phyloP scores from a whole-genome alignment of 2,329 filamentous ascomycete genomes.

The Fusarium papillatum region DNA sequence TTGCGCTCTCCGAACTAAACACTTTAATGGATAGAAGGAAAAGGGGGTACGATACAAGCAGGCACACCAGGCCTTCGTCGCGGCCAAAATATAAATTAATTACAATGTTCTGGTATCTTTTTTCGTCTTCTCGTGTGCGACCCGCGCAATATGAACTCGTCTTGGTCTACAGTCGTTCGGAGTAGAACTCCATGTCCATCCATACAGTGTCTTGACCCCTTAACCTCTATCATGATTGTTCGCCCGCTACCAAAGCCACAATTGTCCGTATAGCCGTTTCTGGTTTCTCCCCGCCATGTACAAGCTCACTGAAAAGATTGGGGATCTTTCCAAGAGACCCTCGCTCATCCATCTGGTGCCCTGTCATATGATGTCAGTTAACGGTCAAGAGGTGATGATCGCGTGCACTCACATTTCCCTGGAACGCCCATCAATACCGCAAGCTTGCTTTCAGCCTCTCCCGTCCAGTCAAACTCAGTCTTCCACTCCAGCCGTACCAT shows the following conservation, averaged over 20 bases:
- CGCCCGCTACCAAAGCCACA: constrained; percentile 70
- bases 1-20: no score
- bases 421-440: constrained; percentile 69
- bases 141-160: constrained; percentile 16
- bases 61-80: constrained; percentile 1
- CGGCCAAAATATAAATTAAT: constrained; percentile 36
- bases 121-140: constrained; percentile 8
- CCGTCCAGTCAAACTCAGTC: constrained; percentile 79
- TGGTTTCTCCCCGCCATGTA: constrained; percentile 67
- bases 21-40: constrained; percentile 38
- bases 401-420: constrained; percentile 69
- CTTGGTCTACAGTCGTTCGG: constrained; percentile 2
- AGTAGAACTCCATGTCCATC: background rate
- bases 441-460: constrained; percentile 74
- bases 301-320: constrained; percentile 70
- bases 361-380: constrained; percentile 52
- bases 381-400: background rate
- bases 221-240: constrained; percentile 40
- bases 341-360: constrained; percentile 71
- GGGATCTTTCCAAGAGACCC: constrained; percentile 71
- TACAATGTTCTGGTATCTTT: constrained; percentile 31
- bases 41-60: constrained; percentile 1
- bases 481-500: constrained; percentile 71
- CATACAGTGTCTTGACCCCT: background rate
- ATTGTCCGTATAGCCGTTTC: constrained; percentile 70